Conservation (phyloP, 2,329 filamentous ascomycete species). For the Epichloe gansuensis region DNA sequence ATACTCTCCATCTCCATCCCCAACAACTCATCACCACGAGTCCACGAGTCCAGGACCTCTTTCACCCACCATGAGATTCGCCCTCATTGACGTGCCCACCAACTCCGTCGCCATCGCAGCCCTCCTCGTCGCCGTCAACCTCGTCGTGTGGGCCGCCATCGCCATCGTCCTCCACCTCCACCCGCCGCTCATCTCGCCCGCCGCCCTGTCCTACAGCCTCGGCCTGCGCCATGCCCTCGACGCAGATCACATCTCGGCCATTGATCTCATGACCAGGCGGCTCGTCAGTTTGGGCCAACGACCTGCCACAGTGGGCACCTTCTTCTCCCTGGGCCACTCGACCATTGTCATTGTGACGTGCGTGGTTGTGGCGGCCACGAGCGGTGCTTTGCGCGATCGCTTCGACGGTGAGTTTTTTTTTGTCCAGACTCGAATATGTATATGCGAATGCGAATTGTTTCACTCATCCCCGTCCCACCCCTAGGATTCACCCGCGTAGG, state of each 20-base stretch:
- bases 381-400: constrained; percentile 65
- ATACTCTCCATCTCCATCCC: background rate
- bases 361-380: constrained; percentile 82
- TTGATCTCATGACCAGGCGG: constrained; percentile 87
- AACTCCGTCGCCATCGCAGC: constrained; percentile 36
- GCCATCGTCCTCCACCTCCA: constrained; percentile 42
- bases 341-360: constrained; percentile 88
- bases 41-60: background rate
- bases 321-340: constrained; percentile 86
- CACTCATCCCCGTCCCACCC: background rate
- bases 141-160: constrained; percentile 40
- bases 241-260: constrained; percentile 79
- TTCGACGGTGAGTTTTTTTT: constrained; percentile 44
- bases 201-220: constrained; percentile 75
- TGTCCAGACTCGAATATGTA: background rate
- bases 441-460: background rate
- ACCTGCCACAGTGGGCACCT: constrained; percentile 86
- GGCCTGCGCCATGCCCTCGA: constrained; percentile 92
- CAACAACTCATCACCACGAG: background rate
- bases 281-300: constrained; percentile 75
- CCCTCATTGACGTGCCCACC: background rate
- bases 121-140: constrained; percentile 38
- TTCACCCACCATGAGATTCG: background rate
- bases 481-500: constrained; percentile 60
- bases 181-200: constrained; percentile 59